These are phyloP conservation scores for Xerocomus brunneocitrinus DNA, from an alignment of 768 basidiomycete genomes.

Conservation along the genomic window DNA sequence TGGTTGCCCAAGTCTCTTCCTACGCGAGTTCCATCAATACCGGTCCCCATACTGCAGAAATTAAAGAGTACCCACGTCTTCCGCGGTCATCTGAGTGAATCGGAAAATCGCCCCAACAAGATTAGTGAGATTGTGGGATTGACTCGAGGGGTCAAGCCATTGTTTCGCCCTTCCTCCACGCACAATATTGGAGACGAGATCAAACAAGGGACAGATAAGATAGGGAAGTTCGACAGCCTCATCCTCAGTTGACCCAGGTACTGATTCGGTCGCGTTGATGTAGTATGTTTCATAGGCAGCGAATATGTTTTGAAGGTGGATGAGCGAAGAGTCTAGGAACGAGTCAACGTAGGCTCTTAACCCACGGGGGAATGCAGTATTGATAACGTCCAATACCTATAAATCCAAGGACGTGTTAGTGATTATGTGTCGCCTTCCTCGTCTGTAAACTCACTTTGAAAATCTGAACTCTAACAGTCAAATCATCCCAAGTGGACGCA, in stretches of 20 bases:
- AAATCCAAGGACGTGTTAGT: slow-evolving; percentile 1
- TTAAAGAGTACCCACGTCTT: slow-evolving; percentile 58
- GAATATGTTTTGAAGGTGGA: slow-evolving; percentile 55
- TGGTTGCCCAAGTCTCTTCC: slow-evolving; percentile 89
- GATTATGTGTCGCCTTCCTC: background rate
- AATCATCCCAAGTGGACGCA: slow-evolving; percentile 69
- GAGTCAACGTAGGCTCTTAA: slow-evolving; percentile 59
- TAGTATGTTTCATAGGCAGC: slow-evolving; percentile 61
- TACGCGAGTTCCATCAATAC: slow-evolving; percentile 28
- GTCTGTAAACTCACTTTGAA: slow-evolving; percentile 57
- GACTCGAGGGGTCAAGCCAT: slow-evolving; percentile 49
- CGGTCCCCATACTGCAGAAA: background rate
- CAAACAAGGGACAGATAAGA: slow-evolving; percentile 73
- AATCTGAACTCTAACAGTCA: slow-evolving; percentile 76
- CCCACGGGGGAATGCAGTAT: slow-evolving; percentile 76
- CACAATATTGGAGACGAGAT: slow-evolving; percentile 66
- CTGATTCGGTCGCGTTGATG: slow-evolving; percentile 48
- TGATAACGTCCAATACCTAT: slow-evolving; percentile 76
- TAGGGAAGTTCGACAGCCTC: slow-evolving; percentile 71
- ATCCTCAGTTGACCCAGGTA: slow-evolving; percentile 70
- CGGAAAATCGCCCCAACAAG: slow-evolving; percentile 57
- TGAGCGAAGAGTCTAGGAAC: slow-evolving; percentile 54
- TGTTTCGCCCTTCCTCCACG: slow-evolving; percentile 60
- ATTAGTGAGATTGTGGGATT: slow-evolving; percentile 37
- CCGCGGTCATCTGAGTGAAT: slow-evolving; percentile 83